These are phyloP conservation scores for Angomonas ambiguus DNA, from an alignment of 208 protist species.

Conservation along the genomic window DNA sequence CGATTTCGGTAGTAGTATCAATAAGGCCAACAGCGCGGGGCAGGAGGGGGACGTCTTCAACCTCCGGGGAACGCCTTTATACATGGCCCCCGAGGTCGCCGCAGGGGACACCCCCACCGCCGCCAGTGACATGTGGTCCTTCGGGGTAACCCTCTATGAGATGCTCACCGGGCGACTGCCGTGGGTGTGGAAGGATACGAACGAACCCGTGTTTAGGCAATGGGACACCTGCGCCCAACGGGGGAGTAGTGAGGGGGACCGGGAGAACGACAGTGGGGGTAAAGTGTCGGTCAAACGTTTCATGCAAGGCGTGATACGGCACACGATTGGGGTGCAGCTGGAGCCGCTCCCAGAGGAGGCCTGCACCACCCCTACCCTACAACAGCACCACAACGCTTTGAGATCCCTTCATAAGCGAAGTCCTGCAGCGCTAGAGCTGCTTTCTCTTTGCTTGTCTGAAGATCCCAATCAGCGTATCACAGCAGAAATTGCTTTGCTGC, in stretches of 20 bases:
- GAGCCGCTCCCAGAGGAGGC: not conserved
- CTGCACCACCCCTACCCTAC: not conserved
- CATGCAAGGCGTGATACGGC: conserved; percentile 24
- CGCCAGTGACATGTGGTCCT: conserved; percentile 64
- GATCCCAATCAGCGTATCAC: conserved; percentile 35
- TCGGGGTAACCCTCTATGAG: conserved; percentile 59
- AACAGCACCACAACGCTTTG: not conserved
- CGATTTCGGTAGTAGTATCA: conserved; percentile 89
- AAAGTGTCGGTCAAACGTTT: conserved; percentile 21
- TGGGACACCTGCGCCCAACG: not conserved
- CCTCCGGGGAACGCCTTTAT: conserved; percentile 55
- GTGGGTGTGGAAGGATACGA: conserved; percentile 22
- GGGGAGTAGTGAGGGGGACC: not conserved
- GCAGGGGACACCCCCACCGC: conserved; percentile 30
- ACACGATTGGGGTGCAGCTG: conserved; percentile 21
- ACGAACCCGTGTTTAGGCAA: not conserved
- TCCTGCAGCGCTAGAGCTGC: conserved; percentile 30
- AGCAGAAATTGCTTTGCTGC: conserved; percentile 35
- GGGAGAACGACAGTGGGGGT: not conserved
- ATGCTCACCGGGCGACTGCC: conserved; percentile 60
- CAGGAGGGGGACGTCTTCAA: conserved; percentile 23
- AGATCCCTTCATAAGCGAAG: not conserved
- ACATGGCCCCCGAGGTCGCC: conserved; percentile 69
- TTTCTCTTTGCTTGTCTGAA: conserved; percentile 26
- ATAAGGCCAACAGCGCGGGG: conserved; percentile 23